phyloP scores from a whole-genome alignment of 1,139 yeast species.

The Debaryomyces coudertii region DNA sequence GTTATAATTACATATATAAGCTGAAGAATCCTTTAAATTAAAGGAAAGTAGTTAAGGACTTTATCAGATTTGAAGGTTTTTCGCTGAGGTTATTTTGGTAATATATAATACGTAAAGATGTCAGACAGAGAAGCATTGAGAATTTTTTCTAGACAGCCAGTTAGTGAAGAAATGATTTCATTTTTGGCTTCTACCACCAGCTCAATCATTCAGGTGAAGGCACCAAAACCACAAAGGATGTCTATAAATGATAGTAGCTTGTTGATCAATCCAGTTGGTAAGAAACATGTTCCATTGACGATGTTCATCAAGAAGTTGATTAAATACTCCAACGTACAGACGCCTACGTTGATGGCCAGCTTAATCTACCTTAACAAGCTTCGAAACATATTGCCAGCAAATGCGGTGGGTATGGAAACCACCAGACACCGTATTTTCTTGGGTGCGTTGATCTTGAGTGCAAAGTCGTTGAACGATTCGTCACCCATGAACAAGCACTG shows the following conservation, averaged over 20 bases:
- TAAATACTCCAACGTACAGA: conserved; percentile 85
- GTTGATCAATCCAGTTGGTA: conserved; percentile 29
- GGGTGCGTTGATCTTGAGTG: conserved; percentile 84
- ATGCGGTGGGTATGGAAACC: conserved; percentile 91
- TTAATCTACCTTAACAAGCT: conserved; percentile 79
- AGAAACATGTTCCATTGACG: conserved; percentile 40
- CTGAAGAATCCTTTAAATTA: conserved; percentile 1
- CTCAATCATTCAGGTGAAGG: conserved; percentile 68
- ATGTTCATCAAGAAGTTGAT: conserved; percentile 74
- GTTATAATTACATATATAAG: conserved; percentile 1
- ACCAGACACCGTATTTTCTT: conserved; percentile 91
- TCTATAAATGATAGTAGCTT: conserved; percentile 17
- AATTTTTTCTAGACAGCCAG: conserved; percentile 76
- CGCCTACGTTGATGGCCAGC: conserved; percentile 93
- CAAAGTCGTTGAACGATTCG: conserved; percentile 89
- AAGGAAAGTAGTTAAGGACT: not conserved
- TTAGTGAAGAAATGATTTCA: conserved; percentile 75
- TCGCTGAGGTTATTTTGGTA: not conserved
- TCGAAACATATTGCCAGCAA: conserved; percentile 77
- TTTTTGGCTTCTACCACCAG: conserved; percentile 79
- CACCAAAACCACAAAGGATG: conserved; percentile 25
- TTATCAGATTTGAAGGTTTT: conserved; percentile 6
- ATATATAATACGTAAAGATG: conserved; percentile 24
- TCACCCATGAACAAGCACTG: conserved; percentile 95
- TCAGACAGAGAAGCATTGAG: conserved; percentile 65